Evolutionary conservation across 495 filamentous ascomycete genomes (phyloP).

Genomic region (Podospora fimiseda): DNA sequence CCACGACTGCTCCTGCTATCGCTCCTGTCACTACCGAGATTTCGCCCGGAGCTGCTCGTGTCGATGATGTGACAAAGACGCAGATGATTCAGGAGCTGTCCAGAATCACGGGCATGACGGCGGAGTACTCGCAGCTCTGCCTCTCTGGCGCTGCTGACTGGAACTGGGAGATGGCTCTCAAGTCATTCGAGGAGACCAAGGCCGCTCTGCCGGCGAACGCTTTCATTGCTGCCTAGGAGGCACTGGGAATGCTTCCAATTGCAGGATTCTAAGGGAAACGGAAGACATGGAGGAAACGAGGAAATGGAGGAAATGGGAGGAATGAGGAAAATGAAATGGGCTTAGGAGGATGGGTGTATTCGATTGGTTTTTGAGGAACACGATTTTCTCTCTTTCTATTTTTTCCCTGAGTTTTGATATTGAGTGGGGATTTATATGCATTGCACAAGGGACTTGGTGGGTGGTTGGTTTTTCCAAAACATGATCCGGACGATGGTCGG

Average conservation of each 20-base stretch:
- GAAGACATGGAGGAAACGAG: not conserved
- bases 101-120: conserved; percentile 62
- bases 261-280: not conserved
- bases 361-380: not conserved
- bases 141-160: conserved; percentile 57
- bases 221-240: conserved; percentile 22
- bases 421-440: not conserved
- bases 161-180: conserved; percentile 63
- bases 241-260: not conserved
- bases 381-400: not conserved
- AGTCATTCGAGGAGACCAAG: conserved; percentile 57
- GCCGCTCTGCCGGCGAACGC: conserved; percentile 34
- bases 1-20: not conserved
- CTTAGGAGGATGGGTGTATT: not conserved
- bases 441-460: not conserved
- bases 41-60: conserved; percentile 11
- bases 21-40: not conserved
- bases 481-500: not conserved
- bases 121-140: conserved; percentile 65
- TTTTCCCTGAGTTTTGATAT: not conserved
- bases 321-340: too few relatives aligned
- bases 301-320: too few relatives aligned
- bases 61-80: conserved; percentile 48
- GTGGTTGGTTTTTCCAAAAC: not conserved
- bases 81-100: conserved; percentile 59